Evolutionary conservation across 345 rosid genomes (phyloP).

Genomic region (Lepidium sativum): DNA sequence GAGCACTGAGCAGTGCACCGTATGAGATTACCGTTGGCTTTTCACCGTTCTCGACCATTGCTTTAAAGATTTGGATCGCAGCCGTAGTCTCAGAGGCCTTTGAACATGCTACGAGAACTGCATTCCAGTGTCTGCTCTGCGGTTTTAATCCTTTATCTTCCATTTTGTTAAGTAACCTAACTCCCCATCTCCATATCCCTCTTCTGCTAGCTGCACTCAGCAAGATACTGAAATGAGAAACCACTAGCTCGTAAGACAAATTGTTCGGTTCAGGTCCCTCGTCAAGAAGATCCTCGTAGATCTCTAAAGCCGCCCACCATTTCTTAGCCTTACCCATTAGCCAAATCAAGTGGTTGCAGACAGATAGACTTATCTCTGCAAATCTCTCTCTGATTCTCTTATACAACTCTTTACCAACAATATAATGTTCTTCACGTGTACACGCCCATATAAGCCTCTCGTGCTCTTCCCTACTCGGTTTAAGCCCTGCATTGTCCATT

Average conservation of each 20-base stretch:
- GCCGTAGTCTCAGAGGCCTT: slow-evolving; percentile 77
- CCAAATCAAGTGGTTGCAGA: slow-evolving; percentile 94
- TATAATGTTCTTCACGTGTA: slow-evolving; percentile 61
- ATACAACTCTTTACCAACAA: slow-evolving; percentile 70
- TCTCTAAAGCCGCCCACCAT: slow-evolving; percentile 97
- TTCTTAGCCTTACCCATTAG: slow-evolving; percentile 89
- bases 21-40: slow-evolving; percentile 85
- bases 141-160: slow-evolving; percentile 83
- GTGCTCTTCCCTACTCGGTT: slow-evolving; percentile 46
- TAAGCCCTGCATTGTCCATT: slow-evolving; percentile 60
- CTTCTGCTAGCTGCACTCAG: slow-evolving; percentile 64
- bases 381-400: slow-evolving; percentile 53
- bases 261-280: slow-evolving; percentile 80
- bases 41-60: slow-evolving; percentile 83
- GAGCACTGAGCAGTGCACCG: slow-evolving; percentile 75
- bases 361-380: slow-evolving; percentile 62
- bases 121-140: slow-evolving; percentile 69
- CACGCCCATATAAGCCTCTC: slow-evolving; percentile 94
- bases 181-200: slow-evolving; percentile 92
- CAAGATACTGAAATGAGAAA: slow-evolving; percentile 69
- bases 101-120: slow-evolving; percentile 88
- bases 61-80: slow-evolving; percentile 67
- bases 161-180: slow-evolving; percentile 73
- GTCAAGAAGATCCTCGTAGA: slow-evolving; percentile 85
- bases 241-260: slow-evolving; percentile 56